These are phyloP conservation scores for Acer yangbiense DNA, from an alignment of 345 rosid species.

Conservation along the genomic window DNA sequence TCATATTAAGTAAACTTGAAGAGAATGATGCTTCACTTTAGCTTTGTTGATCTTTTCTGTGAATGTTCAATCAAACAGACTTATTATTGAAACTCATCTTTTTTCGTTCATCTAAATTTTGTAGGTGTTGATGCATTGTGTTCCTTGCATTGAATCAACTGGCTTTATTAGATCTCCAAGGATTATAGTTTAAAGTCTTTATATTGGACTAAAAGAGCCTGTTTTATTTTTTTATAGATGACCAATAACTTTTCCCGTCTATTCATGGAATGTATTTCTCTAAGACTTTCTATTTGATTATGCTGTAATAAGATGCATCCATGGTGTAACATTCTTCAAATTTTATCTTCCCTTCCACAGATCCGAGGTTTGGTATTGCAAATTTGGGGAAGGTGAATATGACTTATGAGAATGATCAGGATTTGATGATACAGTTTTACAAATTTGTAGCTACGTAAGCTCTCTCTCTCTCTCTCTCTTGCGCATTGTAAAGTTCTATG, in stretches of 20 bases:
- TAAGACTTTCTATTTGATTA: neutral
- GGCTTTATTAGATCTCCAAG: neutral
- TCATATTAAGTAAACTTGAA: neutral
- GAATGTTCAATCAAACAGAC: neutral
- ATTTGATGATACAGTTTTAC: constrained; percentile 75
- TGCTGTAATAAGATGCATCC: neutral
- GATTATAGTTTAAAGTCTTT: neutral
- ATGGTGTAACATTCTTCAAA: neutral
- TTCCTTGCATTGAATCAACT: neutral
- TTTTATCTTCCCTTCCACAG: constrained; percentile 32
- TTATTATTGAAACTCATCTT: neutral
- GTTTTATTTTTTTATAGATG: neutral
- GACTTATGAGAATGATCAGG: constrained; percentile 68
- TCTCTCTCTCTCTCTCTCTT: neutral
- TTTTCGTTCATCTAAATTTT: neutral
- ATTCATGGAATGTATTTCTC: neutral
- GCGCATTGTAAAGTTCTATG: neutral
- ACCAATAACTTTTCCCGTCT: neutral
- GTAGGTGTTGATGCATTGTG: neutral
- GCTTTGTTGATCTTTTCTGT: neutral
- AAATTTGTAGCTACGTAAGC: constrained; percentile 70
- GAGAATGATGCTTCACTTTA: neutral
- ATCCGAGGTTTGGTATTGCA: constrained; percentile 77
- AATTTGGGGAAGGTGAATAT: constrained; percentile 76
- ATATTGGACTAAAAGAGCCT: neutral